These are phyloP conservation scores for Lasiosphaeris hirsuta DNA, from an alignment of 495 filamentous ascomycete species.

Conservation along the genomic window DNA sequence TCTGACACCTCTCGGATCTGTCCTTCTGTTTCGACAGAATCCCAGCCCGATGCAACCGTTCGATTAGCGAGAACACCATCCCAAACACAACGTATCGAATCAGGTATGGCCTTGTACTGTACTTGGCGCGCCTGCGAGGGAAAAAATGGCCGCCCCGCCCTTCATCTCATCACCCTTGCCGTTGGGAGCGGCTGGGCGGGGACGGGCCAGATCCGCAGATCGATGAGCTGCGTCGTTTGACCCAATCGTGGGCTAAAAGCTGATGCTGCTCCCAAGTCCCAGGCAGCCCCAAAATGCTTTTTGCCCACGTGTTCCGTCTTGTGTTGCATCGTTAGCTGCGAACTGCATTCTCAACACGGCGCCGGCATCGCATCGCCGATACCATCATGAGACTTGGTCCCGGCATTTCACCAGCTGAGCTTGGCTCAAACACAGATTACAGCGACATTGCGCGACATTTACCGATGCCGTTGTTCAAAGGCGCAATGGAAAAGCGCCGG, in stretches of 20 bases:
- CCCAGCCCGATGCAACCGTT: slow-evolving; percentile 30
- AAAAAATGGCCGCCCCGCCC: slow-evolving; percentile 21
- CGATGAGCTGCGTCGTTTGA: slow-evolving; percentile 11
- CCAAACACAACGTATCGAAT: not conserved
- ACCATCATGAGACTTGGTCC: not conserved
- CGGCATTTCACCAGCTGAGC: not conserved
- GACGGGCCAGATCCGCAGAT: slow-evolving; percentile 24
- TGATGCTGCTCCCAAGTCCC: not conserved
- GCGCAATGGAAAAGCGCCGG: no score
- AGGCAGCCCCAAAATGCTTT: not conserved
- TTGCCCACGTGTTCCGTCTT: slow-evolving; percentile 10
- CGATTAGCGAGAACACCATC: slow-evolving; percentile 35
- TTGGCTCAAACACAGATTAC: no score
- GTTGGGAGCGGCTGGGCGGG: slow-evolving; percentile 17
- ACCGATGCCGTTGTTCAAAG: no score
- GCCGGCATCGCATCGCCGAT: not conserved
- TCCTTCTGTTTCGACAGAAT: slow-evolving; percentile 19
- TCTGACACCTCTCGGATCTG: slow-evolving; percentile 23
- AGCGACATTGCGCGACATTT: no score
- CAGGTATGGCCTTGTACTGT: not conserved
- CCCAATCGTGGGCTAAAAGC: slow-evolving; percentile 9
- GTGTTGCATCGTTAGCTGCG: slow-evolving; percentile 13
- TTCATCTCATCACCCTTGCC: slow-evolving; percentile 25
- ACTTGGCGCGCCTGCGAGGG: not conserved
- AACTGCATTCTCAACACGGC: slow-evolving; percentile 3